Evolutionary conservation across 176 grass and related monocot genomes (phyloP), one percentile per base, ranked within the genome.

Genomic region (Poa pratensis): DNA sequence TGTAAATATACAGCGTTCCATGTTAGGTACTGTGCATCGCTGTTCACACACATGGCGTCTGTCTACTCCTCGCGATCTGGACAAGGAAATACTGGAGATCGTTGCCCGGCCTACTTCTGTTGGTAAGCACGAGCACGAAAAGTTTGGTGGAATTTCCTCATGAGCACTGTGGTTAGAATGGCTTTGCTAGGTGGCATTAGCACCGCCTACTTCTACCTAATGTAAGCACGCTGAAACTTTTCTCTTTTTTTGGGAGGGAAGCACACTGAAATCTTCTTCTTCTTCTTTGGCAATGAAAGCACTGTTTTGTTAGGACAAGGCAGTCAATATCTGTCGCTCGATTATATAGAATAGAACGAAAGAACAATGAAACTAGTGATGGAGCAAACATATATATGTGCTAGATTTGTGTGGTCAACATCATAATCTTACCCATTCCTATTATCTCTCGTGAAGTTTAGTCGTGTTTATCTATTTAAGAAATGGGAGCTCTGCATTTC

Each of bases 31-130:
- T 77, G 82, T 52, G 1, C 70, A 75, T 24, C 23, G 6, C 78
- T 87, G 80, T 78, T 77, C 27, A 54, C 69, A 64, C 51, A 67
- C 60, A 67, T 80, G 78, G 60, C 50, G 24, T 49, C 73, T 79
- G 76, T 61, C 62, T 37, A 68, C 18, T 20, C 16, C 53, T 74
- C 14, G 53, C 22, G 39, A 60, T 11, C 37, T 37, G 71, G 43
- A 49, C 71, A 52, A n/a, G 27, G 11, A 17, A 23, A 63, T 28
- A 19, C 30, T 61, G 19, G 8, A 53, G 19, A 68, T 57, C 62
- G 51, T 52, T 37, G 46, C 3, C 43, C 43, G 12, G 55, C 20
- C 55, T n/a, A n/a, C n/a, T n/a, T n/a, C n/a, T n/a, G 17, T 60
- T 62, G n/a, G 80, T n/a, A 55, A 81, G 63, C 79, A 68, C 63